phyloP scores from a whole-genome alignment of 2,329 filamentous ascomycete species.

The Xylaria arbuscula region DNA sequence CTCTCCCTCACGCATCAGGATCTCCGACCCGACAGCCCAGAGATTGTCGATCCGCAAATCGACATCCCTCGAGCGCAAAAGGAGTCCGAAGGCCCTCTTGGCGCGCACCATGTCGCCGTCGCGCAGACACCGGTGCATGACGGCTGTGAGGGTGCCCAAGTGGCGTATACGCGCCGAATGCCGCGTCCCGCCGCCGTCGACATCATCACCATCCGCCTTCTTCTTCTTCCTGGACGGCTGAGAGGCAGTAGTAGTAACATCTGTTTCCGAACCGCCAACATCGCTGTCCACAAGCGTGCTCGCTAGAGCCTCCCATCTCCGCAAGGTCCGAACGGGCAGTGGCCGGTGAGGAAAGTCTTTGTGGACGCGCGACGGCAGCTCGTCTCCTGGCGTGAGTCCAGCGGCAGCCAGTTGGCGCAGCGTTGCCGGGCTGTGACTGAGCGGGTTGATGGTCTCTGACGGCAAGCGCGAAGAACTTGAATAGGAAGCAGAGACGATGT shows the following conservation, averaged over 20 bases:
- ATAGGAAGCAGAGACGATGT: slow-evolving; percentile 21
- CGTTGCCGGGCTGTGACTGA: slow-evolving; percentile 64
- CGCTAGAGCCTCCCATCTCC: not conserved
- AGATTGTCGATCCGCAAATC: slow-evolving; percentile 76
- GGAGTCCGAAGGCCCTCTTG: slow-evolving; percentile 77
- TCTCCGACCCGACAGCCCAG: slow-evolving; percentile 88
- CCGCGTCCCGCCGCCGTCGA: slow-evolving; percentile 21
- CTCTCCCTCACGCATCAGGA: slow-evolving; percentile 74
- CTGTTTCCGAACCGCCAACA: slow-evolving; percentile 10
- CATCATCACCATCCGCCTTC: slow-evolving; percentile 31
- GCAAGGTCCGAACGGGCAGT: slow-evolving; percentile 43
- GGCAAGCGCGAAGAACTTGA: slow-evolving; percentile 45
- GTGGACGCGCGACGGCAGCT: slow-evolving; percentile 52
- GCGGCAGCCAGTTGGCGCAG: slow-evolving; percentile 66
- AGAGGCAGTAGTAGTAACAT: slow-evolving; percentile 12
- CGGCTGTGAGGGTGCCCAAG: slow-evolving; percentile 72
- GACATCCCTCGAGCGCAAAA: slow-evolving; percentile 70
- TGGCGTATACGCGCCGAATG: slow-evolving; percentile 62
- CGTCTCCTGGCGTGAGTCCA: slow-evolving; percentile 62
- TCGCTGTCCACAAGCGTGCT: not conserved
- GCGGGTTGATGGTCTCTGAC: slow-evolving; percentile 61
- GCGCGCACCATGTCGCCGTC: slow-evolving; percentile 78
- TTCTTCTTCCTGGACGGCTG: slow-evolving; percentile 31
- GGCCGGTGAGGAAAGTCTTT: slow-evolving; percentile 65
- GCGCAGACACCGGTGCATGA: slow-evolving; percentile 78